Evolutionary conservation across 2,329 filamentous ascomycete species (phyloP).

Genomic region (Myriosclerotinia curreyana): DNA sequence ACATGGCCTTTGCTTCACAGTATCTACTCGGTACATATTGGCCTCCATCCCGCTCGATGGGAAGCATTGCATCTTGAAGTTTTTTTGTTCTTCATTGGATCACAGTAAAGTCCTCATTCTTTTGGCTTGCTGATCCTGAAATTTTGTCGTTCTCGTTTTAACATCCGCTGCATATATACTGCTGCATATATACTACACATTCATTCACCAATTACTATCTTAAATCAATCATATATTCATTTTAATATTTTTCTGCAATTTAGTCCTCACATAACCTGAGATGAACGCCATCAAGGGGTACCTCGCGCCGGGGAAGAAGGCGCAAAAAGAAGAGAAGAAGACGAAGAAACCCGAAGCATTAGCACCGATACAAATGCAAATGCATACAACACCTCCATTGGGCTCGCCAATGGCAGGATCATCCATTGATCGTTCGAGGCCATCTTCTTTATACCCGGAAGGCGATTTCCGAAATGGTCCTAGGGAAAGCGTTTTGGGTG

Average conservation of each 20-base stretch:
- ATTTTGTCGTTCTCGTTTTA: background rate
- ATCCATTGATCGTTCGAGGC: constrained; percentile 15
- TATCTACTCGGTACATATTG: constrained; percentile 9
- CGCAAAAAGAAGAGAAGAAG: constrained; percentile 5
- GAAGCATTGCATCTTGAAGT: background rate
- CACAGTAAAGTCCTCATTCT: constrained; percentile 1
- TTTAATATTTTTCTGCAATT: background rate
- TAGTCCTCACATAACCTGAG: background rate
- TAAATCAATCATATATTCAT: background rate
- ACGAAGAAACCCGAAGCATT: background rate
- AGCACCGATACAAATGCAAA: background rate
- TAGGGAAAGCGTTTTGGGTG: constrained; percentile 48
- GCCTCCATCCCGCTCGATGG: background rate
- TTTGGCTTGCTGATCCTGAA: background rate
- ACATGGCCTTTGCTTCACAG: background rate
- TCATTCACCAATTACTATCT: background rate
- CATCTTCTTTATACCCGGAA: constrained; percentile 41
- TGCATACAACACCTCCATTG: constrained; percentile 6
- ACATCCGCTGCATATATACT: background rate
- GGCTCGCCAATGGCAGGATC: constrained; percentile 8
- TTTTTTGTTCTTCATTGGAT: background rate
- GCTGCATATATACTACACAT: background rate
- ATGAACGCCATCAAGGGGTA: constrained; percentile 23
- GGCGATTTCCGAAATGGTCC: constrained; percentile 45
- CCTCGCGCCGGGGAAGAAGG: constrained; percentile 20